Evolutionary conservation across 1,284 basidiomycete genomes (phyloP).

Genomic region (Termitomyces sp.): DNA sequence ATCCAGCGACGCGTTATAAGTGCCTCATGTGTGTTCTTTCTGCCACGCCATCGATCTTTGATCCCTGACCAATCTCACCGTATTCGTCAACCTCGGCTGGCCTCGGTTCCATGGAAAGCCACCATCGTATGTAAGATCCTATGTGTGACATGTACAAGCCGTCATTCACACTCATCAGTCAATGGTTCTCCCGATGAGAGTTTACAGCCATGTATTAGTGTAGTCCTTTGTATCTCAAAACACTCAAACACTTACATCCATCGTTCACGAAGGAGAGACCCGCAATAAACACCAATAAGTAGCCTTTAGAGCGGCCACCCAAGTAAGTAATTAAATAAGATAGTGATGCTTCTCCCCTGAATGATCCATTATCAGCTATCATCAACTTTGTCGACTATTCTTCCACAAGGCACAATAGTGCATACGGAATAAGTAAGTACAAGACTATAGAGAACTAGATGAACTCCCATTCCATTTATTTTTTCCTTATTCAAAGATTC

Average conservation of each 20-base stretch:
- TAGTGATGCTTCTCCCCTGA: no score
- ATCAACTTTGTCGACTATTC: not conserved
- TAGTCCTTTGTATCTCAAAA: not conserved
- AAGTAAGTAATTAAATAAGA: no score
- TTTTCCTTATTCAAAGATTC: not conserved
- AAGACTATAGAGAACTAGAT: not conserved
- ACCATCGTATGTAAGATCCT: constrained; percentile 1
- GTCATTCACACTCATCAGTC: not conserved
- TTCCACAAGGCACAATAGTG: not conserved
- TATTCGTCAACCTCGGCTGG: constrained; percentile 21
- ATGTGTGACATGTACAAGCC: not conserved
- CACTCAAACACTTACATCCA: no score
- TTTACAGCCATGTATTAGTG: not conserved
- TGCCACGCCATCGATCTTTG: constrained; percentile 20
- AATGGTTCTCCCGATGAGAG: not conserved
- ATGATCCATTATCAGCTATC: not conserved
- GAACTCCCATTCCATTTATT: not conserved
- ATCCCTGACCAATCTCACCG: constrained; percentile 22
- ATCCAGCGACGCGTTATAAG: constrained; percentile 21
- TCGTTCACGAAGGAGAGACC: no score
- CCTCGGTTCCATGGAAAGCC: constrained; percentile 14
- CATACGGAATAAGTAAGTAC: not conserved
- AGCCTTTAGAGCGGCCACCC: no score
- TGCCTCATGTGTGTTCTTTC: constrained; percentile 14
- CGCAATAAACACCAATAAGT: no score